These are phyloP conservation scores for Hansenula lynferdii DNA, from an alignment of 1,139 yeast species.

Conservation along the genomic window DNA sequence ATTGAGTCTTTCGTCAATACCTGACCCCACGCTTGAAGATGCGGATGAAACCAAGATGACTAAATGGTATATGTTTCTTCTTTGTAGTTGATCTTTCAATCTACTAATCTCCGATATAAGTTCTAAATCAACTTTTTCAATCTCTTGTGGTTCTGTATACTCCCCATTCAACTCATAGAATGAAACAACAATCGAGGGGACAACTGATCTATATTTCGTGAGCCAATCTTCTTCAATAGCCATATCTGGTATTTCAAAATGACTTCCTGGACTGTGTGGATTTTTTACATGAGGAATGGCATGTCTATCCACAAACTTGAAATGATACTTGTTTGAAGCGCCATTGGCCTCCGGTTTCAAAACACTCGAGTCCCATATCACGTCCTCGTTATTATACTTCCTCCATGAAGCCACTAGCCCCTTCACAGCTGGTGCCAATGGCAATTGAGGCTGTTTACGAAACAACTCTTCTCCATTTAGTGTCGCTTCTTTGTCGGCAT, in stretches of 20 bases:
- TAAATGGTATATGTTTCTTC: slow-evolving; percentile 28
- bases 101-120: slow-evolving; percentile 31
- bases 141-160: slow-evolving; percentile 17
- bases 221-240: slow-evolving; percentile 35
- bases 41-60: slow-evolving; percentile 25
- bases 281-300: slow-evolving; percentile 15
- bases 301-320: slow-evolving; percentile 25
- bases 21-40: background rate
- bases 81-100: slow-evolving; percentile 28
- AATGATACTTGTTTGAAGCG: slow-evolving; percentile 20
- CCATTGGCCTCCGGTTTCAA: slow-evolving; percentile 16
- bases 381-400: slow-evolving; percentile 23
- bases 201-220: slow-evolving; percentile 36
- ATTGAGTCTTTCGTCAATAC: slow-evolving; percentile 32
- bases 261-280: slow-evolving; percentile 18
- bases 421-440: slow-evolving; percentile 16
- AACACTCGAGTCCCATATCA: slow-evolving; percentile 26
- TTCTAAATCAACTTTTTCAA: slow-evolving; percentile 25
- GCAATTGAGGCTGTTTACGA: slow-evolving; percentile 23
- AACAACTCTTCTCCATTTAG: slow-evolving; percentile 17
- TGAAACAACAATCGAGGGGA: slow-evolving; percentile 40
- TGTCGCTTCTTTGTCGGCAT: slow-evolving; percentile 9
- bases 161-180: slow-evolving; percentile 33
- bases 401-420: slow-evolving; percentile 26
- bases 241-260: slow-evolving; percentile 32